Conservation (phyloP, 2,329 filamentous ascomycete species). For the Xylariomycetidae sp. region DNA sequence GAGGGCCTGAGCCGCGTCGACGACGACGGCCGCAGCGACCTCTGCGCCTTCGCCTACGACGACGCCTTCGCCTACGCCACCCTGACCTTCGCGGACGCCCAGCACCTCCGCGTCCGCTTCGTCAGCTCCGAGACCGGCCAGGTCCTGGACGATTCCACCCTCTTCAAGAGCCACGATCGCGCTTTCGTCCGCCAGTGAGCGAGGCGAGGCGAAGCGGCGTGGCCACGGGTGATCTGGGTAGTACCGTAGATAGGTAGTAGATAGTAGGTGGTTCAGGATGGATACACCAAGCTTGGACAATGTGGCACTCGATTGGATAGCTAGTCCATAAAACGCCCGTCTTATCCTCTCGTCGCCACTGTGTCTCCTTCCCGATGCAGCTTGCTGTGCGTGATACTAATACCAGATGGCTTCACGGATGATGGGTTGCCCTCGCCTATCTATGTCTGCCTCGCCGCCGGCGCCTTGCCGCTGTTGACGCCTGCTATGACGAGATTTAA, state of each 20-base stretch:
- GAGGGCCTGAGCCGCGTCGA: slow-evolving; percentile 43
- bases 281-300: background rate
- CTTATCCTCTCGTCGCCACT: no score
- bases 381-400: no score
- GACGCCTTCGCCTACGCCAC: slow-evolving; percentile 46
- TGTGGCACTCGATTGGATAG: no score
- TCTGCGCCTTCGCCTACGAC: slow-evolving; percentile 39
- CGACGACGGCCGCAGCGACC: slow-evolving; percentile 34
- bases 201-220: background rate
- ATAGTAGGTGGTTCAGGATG: background rate
- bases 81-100: slow-evolving; percentile 38
- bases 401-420: no score
- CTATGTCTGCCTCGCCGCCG: no score
- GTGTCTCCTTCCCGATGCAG: no score
- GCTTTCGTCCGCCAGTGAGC: slow-evolving; percentile 37
- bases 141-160: slow-evolving; percentile 38
- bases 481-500: no score
- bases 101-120: slow-evolving; percentile 45
- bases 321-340: no score
- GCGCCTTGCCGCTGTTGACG: no score
- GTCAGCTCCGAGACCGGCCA: slow-evolving; percentile 41
- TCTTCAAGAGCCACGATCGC: slow-evolving; percentile 42
- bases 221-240: background rate
- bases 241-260: background rate
- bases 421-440: no score